Evolutionary conservation across 345 rosid genomes (phyloP).

Genomic region (Euphorbia peplus): DNA sequence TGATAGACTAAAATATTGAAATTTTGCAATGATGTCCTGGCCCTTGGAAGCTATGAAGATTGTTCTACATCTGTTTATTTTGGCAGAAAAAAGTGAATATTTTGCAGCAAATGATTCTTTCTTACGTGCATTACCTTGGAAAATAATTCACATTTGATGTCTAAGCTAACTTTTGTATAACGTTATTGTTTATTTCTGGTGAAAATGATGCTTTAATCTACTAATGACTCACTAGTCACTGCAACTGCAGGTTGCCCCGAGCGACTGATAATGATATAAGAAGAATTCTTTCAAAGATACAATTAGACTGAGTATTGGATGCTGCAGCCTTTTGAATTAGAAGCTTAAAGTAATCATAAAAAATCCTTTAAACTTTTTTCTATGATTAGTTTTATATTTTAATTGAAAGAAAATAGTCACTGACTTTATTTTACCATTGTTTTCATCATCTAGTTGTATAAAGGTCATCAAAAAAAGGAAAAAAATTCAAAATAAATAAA

Average conservation of each 20-base stretch:
- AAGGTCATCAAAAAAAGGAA: too few species aligned
- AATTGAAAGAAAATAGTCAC: too few species aligned
- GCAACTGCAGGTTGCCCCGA: conserved; percentile 47
- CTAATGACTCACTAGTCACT: background rate
- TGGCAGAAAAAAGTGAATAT: too few species aligned
- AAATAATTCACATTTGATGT: background rate
- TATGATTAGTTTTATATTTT: too few species aligned
- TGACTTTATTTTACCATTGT: too few species aligned
- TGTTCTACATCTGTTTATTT: too few species aligned
- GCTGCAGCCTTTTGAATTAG: background rate
- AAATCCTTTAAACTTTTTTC: too few species aligned
- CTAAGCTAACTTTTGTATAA: background rate
- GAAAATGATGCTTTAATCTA: background rate
- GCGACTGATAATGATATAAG: conserved; percentile 46
- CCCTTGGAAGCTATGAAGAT: too few species aligned
- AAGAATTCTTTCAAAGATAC: conserved; percentile 34
- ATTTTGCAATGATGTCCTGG: too few species aligned
- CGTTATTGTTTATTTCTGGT: background rate
- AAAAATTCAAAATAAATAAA: too few species aligned
- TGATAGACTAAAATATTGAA: background rate
- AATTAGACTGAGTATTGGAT: conserved; percentile 1
- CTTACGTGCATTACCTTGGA: background rate
- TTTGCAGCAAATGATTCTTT: background rate
- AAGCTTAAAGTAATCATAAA: too few species aligned
- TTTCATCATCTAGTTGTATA: too few species aligned